Conservation (phyloP, 2,329 filamentous ascomycete genomes). For the Whalleya microplaca region DNA sequence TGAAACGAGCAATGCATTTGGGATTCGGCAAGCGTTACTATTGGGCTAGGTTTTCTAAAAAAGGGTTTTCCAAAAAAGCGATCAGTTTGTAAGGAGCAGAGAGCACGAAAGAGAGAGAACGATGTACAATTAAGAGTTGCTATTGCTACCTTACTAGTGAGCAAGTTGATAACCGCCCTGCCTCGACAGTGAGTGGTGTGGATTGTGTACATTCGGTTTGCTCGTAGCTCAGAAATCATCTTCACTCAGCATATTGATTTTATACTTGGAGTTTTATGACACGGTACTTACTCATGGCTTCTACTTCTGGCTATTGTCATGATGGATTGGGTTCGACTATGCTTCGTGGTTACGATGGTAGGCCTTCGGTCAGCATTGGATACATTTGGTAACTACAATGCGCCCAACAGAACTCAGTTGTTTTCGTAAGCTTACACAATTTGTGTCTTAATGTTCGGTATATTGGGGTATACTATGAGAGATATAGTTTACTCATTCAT, state of each 20-base stretch:
- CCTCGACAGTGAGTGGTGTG: not conserved
- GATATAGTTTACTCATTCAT: no score
- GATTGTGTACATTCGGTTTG: not conserved
- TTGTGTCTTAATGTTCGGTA: no score
- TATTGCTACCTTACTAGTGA: not conserved
- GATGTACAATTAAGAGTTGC: conserved; percentile 1
- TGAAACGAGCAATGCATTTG: not conserved
- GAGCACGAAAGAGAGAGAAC: not conserved
- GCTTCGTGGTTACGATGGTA: no score
- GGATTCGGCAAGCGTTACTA: not conserved
- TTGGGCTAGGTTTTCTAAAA: not conserved
- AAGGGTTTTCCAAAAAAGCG: not conserved
- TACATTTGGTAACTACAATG: no score
- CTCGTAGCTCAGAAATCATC: not conserved
- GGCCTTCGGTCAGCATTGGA: no score
- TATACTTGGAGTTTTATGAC: no score
- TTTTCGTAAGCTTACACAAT: no score
- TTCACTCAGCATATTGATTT: not conserved
- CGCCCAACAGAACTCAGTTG: no score
- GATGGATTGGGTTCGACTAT: no score
- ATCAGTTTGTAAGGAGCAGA: not conserved
- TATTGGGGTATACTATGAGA: no score
- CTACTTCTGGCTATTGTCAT: no score
- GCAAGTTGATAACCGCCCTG: not conserved
- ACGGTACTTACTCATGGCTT: no score